Base-by-base conservation (phyloP, 208 protist genomes). In the Wallacemonas sp. region DNA sequence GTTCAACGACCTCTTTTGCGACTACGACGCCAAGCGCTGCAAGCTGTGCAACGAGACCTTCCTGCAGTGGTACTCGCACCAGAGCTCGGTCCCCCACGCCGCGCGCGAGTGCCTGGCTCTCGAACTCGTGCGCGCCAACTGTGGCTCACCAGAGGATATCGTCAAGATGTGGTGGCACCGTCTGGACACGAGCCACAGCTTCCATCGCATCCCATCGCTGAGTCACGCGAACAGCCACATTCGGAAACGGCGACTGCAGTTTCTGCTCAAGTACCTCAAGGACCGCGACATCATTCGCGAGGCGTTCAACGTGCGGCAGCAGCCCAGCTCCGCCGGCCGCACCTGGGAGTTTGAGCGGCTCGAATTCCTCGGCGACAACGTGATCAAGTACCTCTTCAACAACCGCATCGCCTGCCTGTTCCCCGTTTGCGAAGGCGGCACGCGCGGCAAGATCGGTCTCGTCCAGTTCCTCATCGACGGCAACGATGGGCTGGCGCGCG, bases 311-410 rank as follows among this genome's bases (percentile, higher is more conserved):
- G 66, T 96, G n/a, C 34, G 64, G 2, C 70, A 83, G 32, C 43
- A 67, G 6, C n/a, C 55, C 21, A 61, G 46, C 44, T 63, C 29
- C n/a, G 85, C 90, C 23, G 74, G 72, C 12, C 85, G 90, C 24
- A 80, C 81, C 2, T 96, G 79, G 73, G 85, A 96, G 67, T 96
- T 96, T 78, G 90, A 96, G 70, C 83, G 90, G 8, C 77, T 96
- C 3, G 87, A 96, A 72, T 96, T 76, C 29, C 61, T 94, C 34
- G 90, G 90, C 11, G 90, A 96, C 65, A 90, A 93, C 56, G 86
- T 94, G 4, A 85, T 93, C 49, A 96, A 96, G 74, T 94, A 90
- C 66, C 65, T 96, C 1, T 74, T 96, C 48, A 91, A 90, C 70
- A 80, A 89, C 56, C 74, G 88, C 4, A 60, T 94, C 11, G 57